Evolutionary conservation across 148 eudicot genomes (phyloP).

Genomic region (Vaccinium macrocarpon): DNA sequence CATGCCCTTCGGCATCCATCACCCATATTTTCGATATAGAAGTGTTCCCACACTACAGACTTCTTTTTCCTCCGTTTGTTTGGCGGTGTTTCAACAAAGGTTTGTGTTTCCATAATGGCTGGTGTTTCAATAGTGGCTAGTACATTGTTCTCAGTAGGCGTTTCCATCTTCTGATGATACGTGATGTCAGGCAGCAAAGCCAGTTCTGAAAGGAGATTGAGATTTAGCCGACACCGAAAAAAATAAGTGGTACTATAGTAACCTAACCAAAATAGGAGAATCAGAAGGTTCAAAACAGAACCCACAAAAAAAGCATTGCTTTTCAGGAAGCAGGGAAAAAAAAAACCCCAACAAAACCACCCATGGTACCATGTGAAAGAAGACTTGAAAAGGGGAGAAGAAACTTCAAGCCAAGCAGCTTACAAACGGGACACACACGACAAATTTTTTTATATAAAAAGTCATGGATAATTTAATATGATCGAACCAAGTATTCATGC

Average conservation of each 20-base stretch:
- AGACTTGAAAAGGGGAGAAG: neutral
- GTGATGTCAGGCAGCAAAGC: neutral
- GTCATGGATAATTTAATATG: neutral
- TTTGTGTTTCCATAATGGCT: neutral
- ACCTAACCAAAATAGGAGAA: neutral
- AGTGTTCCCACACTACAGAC: constrained; percentile 72
- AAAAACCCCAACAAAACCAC: neutral
- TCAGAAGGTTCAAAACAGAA: neutral
- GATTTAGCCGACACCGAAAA: neutral
- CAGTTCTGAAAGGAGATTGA: neutral
- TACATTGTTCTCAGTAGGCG: constrained; percentile 16
- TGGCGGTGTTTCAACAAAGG: constrained; percentile 23
- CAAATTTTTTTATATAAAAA: neutral
- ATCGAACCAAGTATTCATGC: neutral
- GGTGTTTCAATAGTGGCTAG: constrained; percentile 18
- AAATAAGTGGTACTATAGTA: neutral
- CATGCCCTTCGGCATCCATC: constrained; percentile 60
- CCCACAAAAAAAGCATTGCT: neutral
- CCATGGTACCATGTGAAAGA: neutral
- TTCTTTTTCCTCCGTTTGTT: constrained; percentile 56
- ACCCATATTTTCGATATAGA: constrained; percentile 52
- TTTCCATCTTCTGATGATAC: constrained; percentile 19
- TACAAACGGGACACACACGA: neutral
- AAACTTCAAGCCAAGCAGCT: neutral
- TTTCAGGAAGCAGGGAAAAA: neutral